Evolutionary conservation across 1,284 basidiomycete species (phyloP).

Genomic region (Ganoderma sinense): DNA sequence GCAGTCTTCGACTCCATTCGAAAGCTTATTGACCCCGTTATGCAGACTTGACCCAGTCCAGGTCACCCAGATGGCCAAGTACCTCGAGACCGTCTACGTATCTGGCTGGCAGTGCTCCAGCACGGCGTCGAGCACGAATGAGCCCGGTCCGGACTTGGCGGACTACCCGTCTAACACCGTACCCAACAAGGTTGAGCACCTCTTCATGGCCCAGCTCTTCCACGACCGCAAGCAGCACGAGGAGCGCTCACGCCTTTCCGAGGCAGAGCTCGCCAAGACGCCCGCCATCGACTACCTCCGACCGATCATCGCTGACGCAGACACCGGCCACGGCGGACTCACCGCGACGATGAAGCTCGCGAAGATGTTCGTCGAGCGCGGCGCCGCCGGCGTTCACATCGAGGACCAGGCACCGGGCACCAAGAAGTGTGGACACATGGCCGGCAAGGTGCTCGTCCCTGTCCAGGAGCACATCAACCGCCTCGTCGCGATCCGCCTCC

Average conservation of each 20-base stretch:
- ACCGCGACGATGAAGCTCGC: slow-evolving; percentile 76
- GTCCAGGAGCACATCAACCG: slow-evolving; percentile 84
- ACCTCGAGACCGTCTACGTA: slow-evolving; percentile 97
- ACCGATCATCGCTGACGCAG: slow-evolving; percentile 74
- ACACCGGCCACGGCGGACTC: slow-evolving; percentile 72
- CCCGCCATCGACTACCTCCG: slow-evolving; percentile 70
- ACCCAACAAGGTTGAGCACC: slow-evolving; percentile 90
- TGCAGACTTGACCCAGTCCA: slow-evolving; percentile 94
- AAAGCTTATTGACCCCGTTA: not conserved
- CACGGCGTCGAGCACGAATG: slow-evolving; percentile 90
- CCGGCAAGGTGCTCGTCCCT: slow-evolving; percentile 69
- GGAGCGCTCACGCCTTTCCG: slow-evolving; percentile 75
- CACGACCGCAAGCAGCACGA: slow-evolving; percentile 90
- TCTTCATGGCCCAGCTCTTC: slow-evolving; percentile 90
- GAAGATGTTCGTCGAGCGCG: slow-evolving; percentile 83
- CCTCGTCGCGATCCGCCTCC: slow-evolving; percentile 78
- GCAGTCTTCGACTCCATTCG: not conserved
- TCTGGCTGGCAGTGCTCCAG: slow-evolving; percentile 98
- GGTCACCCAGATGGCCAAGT: slow-evolving; percentile 98
- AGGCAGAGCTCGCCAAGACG: slow-evolving; percentile 75
- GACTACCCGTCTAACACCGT: slow-evolving; percentile 96
- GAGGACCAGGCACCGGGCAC: slow-evolving; percentile 83
- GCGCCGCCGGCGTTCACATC: slow-evolving; percentile 78
- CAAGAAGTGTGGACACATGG: slow-evolving; percentile 80
- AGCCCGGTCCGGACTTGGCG: slow-evolving; percentile 97